Conservation (phyloP, 805 yeast genomes). For the Ogataea pignaliae region DNA sequence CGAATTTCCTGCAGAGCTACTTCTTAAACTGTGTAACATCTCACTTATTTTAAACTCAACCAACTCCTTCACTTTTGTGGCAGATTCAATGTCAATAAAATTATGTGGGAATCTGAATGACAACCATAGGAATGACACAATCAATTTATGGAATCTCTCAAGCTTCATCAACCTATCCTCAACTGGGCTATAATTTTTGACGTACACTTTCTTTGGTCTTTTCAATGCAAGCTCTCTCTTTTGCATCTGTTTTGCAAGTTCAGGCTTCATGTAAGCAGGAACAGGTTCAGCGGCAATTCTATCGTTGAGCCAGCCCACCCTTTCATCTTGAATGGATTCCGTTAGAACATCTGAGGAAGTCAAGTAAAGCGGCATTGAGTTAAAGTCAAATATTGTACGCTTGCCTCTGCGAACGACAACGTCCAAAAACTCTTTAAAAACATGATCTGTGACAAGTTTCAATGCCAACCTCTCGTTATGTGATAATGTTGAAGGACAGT, state of each 20-base stretch:
- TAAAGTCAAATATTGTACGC: conserved; percentile 49
- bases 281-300: conserved; percentile 26
- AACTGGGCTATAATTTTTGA: conserved; percentile 20
- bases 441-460: conserved; percentile 31
- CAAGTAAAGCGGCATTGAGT: conserved; percentile 28
- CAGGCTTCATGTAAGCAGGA: conserved; percentile 19
- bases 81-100: conserved; percentile 73
- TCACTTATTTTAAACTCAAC: conserved; percentile 60
- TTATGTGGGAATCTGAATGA: conserved; percentile 80
- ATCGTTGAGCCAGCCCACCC: conserved; percentile 7
- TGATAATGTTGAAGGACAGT: conserved; percentile 26
- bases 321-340: conserved; percentile 6
- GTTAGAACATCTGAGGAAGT: conserved; percentile 17
- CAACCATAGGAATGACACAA: conserved; percentile 77
- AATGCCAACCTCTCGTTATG: conserved; percentile 20
- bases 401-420: conserved; percentile 55
- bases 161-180: conserved; percentile 33
- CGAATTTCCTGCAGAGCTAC: conserved; percentile 4
- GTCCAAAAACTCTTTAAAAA: conserved; percentile 41
- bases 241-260: conserved; percentile 6
- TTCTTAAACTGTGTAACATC: conserved; percentile 35
- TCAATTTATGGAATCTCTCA: conserved; percentile 65
- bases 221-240: conserved; percentile 11
- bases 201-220: conserved; percentile 12
- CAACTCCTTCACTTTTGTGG: conserved; percentile 60